phyloP scores from a whole-genome alignment of 164 flowering plant species.

The Vitis labrusca region DNA sequence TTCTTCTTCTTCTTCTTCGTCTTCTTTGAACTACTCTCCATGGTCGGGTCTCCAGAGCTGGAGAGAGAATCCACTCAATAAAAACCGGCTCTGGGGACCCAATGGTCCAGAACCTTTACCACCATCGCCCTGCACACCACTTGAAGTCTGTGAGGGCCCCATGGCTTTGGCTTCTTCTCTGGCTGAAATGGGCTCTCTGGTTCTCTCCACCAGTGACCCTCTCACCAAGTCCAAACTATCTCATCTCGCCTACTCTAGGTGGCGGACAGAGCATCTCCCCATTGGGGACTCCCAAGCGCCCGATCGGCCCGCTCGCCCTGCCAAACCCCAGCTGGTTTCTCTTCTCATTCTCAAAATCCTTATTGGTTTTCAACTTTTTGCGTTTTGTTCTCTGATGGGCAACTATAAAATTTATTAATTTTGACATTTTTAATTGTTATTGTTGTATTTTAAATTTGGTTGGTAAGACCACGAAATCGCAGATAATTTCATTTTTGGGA shows the following conservation, averaged over 20 bases:
- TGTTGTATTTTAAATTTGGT: too few relatives aligned
- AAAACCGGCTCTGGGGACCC: conserved; percentile 68
- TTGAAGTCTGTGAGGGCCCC: conserved; percentile 4
- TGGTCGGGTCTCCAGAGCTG: conserved; percentile 76
- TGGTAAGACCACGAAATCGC: too few relatives aligned
- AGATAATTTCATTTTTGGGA: too few relatives aligned
- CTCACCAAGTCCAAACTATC: conserved; percentile 67
- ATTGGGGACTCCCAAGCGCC: conserved; percentile 65
- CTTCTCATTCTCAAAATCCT: not conserved
- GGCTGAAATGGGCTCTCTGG: conserved; percentile 74
- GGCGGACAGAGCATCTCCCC: conserved; percentile 52
- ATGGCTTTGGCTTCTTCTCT: conserved; percentile 49
- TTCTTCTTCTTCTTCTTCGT: conserved; percentile 27
- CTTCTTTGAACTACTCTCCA: conserved; percentile 25
- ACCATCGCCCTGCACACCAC: not conserved
- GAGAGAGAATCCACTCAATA: conserved; percentile 62
- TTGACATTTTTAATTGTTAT: too few relatives aligned
- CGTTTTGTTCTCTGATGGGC: too few relatives aligned
- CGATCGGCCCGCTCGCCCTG: conserved; percentile 69
- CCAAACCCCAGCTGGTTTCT: conserved; percentile 66
- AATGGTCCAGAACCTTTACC: conserved; percentile 48
- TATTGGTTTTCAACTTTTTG: not conserved
- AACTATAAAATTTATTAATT: too few relatives aligned
- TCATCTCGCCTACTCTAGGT: conserved; percentile 68
- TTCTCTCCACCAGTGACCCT: conserved; percentile 88